Evolutionary conservation across 2,329 filamentous ascomycete genomes (phyloP), one percentile per base, ranked within the genome.

Genomic region (Pyricularia pennisetigena): DNA sequence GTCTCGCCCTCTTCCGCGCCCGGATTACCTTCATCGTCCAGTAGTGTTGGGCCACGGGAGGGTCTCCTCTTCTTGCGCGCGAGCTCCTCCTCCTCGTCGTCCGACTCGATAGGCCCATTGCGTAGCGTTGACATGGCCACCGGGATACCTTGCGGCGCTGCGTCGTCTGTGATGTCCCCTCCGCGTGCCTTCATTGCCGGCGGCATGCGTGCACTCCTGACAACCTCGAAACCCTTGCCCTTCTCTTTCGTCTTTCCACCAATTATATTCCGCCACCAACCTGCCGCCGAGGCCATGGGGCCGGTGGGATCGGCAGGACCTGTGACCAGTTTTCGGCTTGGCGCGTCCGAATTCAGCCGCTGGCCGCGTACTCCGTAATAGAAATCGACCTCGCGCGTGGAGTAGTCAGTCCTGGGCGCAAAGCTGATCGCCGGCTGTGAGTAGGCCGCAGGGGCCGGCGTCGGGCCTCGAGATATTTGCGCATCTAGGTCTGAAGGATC

Each of bases 211-310:
- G 93, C 87, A 76, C 94, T 97, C 74, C 95, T 84, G 20, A 99
- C 94, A 5, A 99, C 95, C 77, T 98, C 95, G 72, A 99, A 99
- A 0, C 95, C 95, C 78, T 98, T 98, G 72, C 90, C 90, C 78
- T 96, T 97, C 72, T 97, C 94, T 75, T 97, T 97, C 7, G 89
- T 93, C 79, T 96, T 97, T 20, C 90, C 91, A 14, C 89, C 89
- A 69, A 97, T 86, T 6, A 97, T 76, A 67, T 84, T 86, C 72
- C 92, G 90, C 77, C 98, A 87, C 93, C 94, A 99, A 4, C 93
- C 92, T 0, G 91, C 90, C 0, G 95, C 94, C 8, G 92, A 94
- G 1, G 93, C 91, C 24, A 97, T 91, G 0, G 94, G 93, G 0
- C 94, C 92, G 54, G 94, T 97, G 0, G 95, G 95, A 80, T 99